phyloP scores from a whole-genome alignment of 441 rosid genomes.

The Omphalea diandra region DNA sequence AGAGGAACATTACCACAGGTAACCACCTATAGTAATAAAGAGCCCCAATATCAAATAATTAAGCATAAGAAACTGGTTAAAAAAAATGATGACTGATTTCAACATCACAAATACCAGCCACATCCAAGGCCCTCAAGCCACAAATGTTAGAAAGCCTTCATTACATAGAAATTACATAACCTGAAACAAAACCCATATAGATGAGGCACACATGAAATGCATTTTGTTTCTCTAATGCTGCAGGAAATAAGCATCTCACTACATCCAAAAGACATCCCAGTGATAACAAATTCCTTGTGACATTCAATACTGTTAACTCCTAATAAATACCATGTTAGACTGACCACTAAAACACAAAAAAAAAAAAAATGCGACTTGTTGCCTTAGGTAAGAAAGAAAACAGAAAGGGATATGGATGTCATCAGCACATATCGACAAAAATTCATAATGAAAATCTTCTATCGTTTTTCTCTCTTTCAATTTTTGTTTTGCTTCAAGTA shows the following conservation, averaged over 20 bases:
- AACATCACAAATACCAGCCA: background rate
- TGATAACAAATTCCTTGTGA: too few relatives aligned
- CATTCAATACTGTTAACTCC: too few relatives aligned
- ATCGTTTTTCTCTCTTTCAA: too few relatives aligned
- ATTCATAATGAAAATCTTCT: too few relatives aligned
- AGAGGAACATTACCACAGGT: conserved; percentile 91
- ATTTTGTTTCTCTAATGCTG: background rate
- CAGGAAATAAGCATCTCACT: too few relatives aligned
- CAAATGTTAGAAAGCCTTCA: background rate
- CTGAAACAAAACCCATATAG: background rate
- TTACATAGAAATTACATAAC: background rate
- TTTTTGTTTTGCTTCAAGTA: too few relatives aligned
- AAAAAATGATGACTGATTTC: background rate
- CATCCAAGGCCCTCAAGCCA: conserved; percentile 13
- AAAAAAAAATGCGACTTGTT: too few relatives aligned
- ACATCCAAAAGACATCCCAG: too few relatives aligned
- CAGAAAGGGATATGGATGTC: background rate
- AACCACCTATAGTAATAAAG: conserved; percentile 56
- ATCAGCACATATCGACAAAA: background rate
- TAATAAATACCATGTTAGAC: too few relatives aligned
- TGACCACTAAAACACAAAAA: too few relatives aligned
- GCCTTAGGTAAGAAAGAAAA: background rate
- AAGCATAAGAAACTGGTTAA: background rate
- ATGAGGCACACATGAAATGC: background rate
- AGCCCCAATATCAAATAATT: conserved; percentile 1